Evolutionary conservation across 1,284 basidiomycete genomes (phyloP).

Genomic region (Moniliophthora roreri): DNA sequence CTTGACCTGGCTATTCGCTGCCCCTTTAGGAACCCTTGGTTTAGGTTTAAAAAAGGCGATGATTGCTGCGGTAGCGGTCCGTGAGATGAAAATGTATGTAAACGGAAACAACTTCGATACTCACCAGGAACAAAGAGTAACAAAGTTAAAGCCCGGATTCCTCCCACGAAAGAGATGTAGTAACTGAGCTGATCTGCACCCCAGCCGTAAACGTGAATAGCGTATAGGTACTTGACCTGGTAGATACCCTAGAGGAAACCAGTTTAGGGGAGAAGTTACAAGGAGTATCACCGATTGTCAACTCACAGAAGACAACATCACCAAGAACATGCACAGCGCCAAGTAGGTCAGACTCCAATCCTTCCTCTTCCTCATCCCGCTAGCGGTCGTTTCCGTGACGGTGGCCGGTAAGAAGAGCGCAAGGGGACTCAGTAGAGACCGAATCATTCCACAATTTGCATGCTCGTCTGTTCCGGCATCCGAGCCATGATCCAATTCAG

Average conservation of each 20-base stretch:
- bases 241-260: slow-evolving; percentile 42
- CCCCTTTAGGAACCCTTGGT: slow-evolving; percentile 17
- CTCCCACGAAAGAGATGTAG: slow-evolving; percentile 52
- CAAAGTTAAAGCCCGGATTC: slow-evolving; percentile 44
- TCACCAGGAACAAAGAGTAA: slow-evolving; percentile 48
- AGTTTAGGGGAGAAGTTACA: slow-evolving; percentile 5
- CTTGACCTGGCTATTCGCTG: slow-evolving; percentile 17
- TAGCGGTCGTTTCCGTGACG: slow-evolving; percentile 26
- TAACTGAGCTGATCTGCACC: slow-evolving; percentile 43
- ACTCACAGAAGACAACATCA: slow-evolving; percentile 49
- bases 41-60: slow-evolving; percentile 47
- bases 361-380: slow-evolving; percentile 30
- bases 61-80: slow-evolving; percentile 30
- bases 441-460: slow-evolving; percentile 22
- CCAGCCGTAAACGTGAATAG: slow-evolving; percentile 52
- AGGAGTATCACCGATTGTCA: slow-evolving; percentile 5
- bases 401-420: slow-evolving; percentile 53
- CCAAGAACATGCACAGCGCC: slow-evolving; percentile 43
- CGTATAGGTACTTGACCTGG: slow-evolving; percentile 52
- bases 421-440: slow-evolving; percentile 47
- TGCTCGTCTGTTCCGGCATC: slow-evolving; percentile 11
- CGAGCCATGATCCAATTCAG: not conserved
- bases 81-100: not conserved
- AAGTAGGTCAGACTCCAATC: slow-evolving; percentile 52
- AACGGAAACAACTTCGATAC: slow-evolving; percentile 17